These are phyloP conservation scores for Dactylellina leptospora DNA, from an alignment of 2,329 filamentous ascomycete species.

Conservation along the genomic window DNA sequence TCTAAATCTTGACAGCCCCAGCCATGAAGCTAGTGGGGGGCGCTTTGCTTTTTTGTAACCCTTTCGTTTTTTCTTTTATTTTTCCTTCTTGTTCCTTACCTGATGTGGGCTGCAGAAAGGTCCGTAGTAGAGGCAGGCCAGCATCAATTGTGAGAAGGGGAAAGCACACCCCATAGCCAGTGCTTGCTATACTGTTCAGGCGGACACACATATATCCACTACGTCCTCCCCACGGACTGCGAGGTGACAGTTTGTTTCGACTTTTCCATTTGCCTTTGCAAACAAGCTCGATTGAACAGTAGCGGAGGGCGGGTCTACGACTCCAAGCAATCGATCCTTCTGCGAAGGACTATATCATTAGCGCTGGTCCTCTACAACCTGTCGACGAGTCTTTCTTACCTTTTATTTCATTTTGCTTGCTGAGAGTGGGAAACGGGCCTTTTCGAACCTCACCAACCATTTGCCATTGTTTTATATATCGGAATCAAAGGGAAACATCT, in stretches of 20 bases:
- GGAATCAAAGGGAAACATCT: too few species aligned
- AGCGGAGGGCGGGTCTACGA: conserved; percentile 37
- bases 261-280: conserved; percentile 53
- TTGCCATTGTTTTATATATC: conserved; percentile 9
- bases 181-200: conserved; percentile 33
- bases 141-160: conserved; percentile 47
- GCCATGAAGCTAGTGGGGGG: conserved; percentile 4
- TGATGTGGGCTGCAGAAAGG: conserved; percentile 49
- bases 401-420: not conserved
- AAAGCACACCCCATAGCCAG: conserved; percentile 35
- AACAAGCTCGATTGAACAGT: conserved; percentile 46
- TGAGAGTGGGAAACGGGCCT: conserved; percentile 7
- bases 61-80: conserved; percentile 12
- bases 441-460: conserved; percentile 15
- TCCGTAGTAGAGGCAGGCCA: conserved; percentile 14
- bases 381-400: conserved; percentile 27
- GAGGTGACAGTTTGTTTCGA: conserved; percentile 52
- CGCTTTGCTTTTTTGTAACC: conserved; percentile 39
- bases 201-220: conserved; percentile 51
- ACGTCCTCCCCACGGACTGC: conserved; percentile 47
- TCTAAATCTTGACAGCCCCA: conserved; percentile 44
- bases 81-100: conserved; percentile 40
- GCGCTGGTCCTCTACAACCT: conserved; percentile 38
- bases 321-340: conserved; percentile 43
- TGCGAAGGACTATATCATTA: conserved; percentile 48